phyloP scores from a whole-genome alignment of 495 filamentous ascomycete genomes.

The Tuber melanosporum region DNA sequence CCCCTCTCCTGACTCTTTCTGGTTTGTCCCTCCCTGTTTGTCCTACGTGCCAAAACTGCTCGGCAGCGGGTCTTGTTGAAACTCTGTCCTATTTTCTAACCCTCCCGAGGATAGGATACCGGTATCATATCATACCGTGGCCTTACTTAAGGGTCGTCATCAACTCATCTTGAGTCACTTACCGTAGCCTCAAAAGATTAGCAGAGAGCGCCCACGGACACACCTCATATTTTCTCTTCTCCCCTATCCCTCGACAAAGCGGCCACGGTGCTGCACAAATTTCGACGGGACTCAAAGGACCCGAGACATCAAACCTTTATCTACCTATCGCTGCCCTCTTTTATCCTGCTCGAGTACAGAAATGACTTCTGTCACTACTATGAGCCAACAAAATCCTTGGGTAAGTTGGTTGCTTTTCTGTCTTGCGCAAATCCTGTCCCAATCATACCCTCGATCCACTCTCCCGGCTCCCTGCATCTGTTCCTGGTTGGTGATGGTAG shows the following conservation, averaged over 20 bases:
- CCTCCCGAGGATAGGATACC: not conserved
- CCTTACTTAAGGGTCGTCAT: not conserved
- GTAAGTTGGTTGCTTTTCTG: constrained; percentile 19
- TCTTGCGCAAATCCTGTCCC: not conserved
- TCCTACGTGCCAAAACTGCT: not conserved
- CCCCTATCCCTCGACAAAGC: not conserved
- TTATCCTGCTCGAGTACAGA: not conserved
- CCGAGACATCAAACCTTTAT: not conserved
- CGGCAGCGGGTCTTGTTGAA: not conserved
- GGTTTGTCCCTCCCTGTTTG: not conserved
- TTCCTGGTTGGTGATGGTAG: not conserved
- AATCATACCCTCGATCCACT: constrained; percentile 7
- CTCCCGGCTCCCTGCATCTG: not conserved
- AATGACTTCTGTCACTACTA: constrained; percentile 6
- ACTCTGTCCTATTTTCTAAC: not conserved
- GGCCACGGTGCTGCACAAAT: not conserved
- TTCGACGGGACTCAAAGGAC: not conserved
- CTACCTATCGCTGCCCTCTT: not conserved
- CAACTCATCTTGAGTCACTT: not conserved
- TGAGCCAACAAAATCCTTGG: constrained; percentile 20
- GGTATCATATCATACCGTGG: not conserved
- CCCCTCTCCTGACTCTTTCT: not conserved
- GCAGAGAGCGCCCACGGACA: not conserved
- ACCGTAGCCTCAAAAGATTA: not conserved
- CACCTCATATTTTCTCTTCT: not conserved